Evolutionary conservation across 257 asterid species (phyloP).

Genomic region (Lantana camara): DNA sequence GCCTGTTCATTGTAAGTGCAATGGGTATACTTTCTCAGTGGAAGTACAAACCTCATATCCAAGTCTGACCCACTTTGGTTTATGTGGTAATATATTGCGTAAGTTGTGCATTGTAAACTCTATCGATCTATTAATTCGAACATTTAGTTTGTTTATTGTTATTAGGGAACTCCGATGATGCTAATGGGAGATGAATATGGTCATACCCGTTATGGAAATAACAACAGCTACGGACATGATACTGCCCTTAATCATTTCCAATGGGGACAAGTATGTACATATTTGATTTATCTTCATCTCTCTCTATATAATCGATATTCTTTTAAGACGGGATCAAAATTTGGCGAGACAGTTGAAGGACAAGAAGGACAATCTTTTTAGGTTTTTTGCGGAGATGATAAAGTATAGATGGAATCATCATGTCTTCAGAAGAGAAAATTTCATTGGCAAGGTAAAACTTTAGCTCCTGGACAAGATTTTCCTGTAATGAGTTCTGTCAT

Average conservation of each 20-base stretch:
- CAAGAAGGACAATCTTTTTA: conserved; percentile 66
- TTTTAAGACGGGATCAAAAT: conserved; percentile 21
- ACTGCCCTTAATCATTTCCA: conserved; percentile 84
- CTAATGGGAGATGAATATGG: conserved; percentile 99
- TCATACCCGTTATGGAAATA: conserved; percentile 92
- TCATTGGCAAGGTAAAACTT: conserved; percentile 72
- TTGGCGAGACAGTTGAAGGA: conserved; percentile 71
- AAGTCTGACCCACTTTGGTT: background rate
- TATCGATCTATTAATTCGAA: conserved; percentile 7
- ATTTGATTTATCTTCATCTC: conserved; percentile 3
- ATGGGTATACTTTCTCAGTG: conserved; percentile 12
- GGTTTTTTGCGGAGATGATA: conserved; percentile 89
- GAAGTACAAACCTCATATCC: conserved; percentile 11
- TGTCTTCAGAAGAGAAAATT: conserved; percentile 60
- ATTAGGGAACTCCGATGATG: conserved; percentile 98
- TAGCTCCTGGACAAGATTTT: background rate
- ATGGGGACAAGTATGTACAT: conserved; percentile 75
- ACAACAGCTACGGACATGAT: conserved; percentile 97
- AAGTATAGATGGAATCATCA: conserved; percentile 62
- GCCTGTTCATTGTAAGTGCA: background rate
- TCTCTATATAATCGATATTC: conserved; percentile 13
- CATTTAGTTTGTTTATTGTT: conserved; percentile 30
- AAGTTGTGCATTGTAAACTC: conserved; percentile 7
- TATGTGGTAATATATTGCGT: conserved; percentile 16
- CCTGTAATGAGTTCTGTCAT: background rate